phyloP scores from a whole-genome alignment of 140 eudicot species.

The Oenanthe javanica region DNA sequence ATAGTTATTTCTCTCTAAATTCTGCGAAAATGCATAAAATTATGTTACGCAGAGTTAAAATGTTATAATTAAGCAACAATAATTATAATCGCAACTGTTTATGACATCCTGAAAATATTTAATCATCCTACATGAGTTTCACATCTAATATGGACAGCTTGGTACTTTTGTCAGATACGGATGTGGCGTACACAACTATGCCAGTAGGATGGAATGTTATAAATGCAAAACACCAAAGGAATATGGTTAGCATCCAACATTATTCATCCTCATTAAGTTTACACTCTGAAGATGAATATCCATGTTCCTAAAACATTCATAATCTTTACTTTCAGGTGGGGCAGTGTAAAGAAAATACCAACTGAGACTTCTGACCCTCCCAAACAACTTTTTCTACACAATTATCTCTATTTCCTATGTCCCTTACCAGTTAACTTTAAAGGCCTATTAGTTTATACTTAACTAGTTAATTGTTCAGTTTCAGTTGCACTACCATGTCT shows the following conservation, averaged over 20 bases:
- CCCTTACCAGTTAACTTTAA: not conserved
- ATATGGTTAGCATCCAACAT: slow-evolving; percentile 31
- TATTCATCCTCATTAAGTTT: not conserved
- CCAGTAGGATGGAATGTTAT: slow-evolving; percentile 74
- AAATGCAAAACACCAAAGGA: slow-evolving; percentile 68
- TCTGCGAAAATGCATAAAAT: not conserved
- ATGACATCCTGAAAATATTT: not conserved
- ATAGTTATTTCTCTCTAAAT: not conserved
- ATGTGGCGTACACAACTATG: slow-evolving; percentile 89
- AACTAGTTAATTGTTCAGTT: slow-evolving; percentile 4
- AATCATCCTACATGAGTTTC: not conserved
- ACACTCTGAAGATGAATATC: not conserved
- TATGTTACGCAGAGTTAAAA: not conserved
- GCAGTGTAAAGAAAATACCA: slow-evolving; percentile 18
- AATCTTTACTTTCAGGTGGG: slow-evolving; percentile 16
- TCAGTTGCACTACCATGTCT: slow-evolving; percentile 22
- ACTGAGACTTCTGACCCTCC: slow-evolving; percentile 9
- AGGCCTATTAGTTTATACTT: not conserved
- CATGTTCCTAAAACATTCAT: not conserved
- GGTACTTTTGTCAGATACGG: slow-evolving; percentile 45
- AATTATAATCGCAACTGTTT: not conserved
- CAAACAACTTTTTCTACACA: slow-evolving; percentile 12
- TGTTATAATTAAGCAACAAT: not conserved
- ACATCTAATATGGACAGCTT: slow-evolving; percentile 10
- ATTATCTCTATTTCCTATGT: not conserved